phyloP scores from a whole-genome alignment of 2,329 filamentous ascomycete genomes.

The Phialocephala sp. region DNA sequence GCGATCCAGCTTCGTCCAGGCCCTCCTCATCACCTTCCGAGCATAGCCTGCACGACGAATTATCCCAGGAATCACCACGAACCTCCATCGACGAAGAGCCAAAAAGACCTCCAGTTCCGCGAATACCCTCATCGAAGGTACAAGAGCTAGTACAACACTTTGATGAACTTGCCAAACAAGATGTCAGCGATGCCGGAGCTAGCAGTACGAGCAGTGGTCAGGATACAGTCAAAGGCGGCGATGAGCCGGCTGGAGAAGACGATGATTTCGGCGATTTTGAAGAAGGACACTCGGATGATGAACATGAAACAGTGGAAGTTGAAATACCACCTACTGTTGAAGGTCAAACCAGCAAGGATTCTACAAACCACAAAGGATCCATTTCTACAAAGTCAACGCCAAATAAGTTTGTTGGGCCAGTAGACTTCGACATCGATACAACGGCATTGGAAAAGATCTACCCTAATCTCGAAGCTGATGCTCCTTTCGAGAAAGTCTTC shows the following conservation, averaged over 20 bases:
- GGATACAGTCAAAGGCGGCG: constrained; percentile 16
- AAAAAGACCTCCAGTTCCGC: constrained; percentile 26
- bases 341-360: neutral
- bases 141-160: constrained; percentile 40
- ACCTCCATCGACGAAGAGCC: constrained; percentile 43
- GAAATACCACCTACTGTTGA: neutral
- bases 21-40: constrained; percentile 41
- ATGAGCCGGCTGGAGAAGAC: constrained; percentile 14
- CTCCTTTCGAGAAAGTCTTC: constrained; percentile 36
- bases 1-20: constrained; percentile 33
- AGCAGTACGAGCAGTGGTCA: constrained; percentile 7
- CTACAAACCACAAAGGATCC: neutral
- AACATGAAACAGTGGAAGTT: constrained; percentile 15
- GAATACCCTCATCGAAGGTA: constrained; percentile 34
- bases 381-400: neutral
- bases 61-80: constrained; percentile 38
- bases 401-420: constrained; percentile 24
- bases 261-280: constrained; percentile 48
- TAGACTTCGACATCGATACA: constrained; percentile 37
- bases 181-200: constrained; percentile 2
- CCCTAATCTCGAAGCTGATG: constrained; percentile 28
- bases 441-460: constrained; percentile 39
- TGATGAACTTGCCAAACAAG: constrained; percentile 35
- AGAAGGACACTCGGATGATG: constrained; percentile 39
- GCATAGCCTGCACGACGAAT: constrained; percentile 38